Conservation (phyloP, 352 stramenopile species). For the Phytophthora idaei region DNA sequence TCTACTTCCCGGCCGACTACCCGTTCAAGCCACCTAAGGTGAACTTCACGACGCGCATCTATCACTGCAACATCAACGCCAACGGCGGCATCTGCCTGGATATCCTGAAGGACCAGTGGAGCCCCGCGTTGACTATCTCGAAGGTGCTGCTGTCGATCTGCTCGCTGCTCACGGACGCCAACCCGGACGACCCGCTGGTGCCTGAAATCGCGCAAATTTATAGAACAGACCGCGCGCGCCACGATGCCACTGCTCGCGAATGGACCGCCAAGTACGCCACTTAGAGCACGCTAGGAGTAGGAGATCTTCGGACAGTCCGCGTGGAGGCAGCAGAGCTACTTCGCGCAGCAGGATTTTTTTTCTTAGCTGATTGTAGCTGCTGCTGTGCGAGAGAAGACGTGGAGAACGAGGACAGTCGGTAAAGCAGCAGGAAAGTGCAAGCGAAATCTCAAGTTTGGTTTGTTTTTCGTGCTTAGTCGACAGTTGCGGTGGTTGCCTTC, state of each 20-base stretch:
- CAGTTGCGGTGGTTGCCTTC: conserved; percentile 1
- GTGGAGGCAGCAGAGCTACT: neutral
- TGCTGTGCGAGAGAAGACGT: conserved; percentile 14
- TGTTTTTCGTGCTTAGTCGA: conserved; percentile 33
- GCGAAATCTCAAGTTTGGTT: conserved; percentile 45
- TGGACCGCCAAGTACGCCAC: conserved; percentile 99
- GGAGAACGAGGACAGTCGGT: conserved; percentile 29
- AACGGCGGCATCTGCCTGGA: conserved; percentile 99
- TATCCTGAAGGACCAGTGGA: conserved; percentile 99
- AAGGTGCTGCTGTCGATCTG: conserved; percentile 99
- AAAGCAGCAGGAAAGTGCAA: conserved; percentile 42
- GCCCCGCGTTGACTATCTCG: conserved; percentile 98
- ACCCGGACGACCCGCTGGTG: conserved; percentile 98
- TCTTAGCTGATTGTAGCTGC: conserved; percentile 6
- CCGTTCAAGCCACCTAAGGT: conserved; percentile 99
- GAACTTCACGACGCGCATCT: conserved; percentile 99
- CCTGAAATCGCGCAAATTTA: conserved; percentile 94
- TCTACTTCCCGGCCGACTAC: conserved; percentile 99
- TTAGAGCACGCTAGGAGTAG: conserved; percentile 82
- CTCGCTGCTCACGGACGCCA: conserved; percentile 98
- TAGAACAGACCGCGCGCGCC: conserved; percentile 92
- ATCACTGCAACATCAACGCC: conserved; percentile 99
- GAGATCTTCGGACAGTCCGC: conserved; percentile 31
- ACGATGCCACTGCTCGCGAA: conserved; percentile 96
- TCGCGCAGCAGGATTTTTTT: conserved; percentile 2